Evolutionary conservation across 2,329 filamentous ascomycete species (phyloP), one percentile per base, ranked within the genome.

Genomic region (Pseudopithomyces chartarum): DNA sequence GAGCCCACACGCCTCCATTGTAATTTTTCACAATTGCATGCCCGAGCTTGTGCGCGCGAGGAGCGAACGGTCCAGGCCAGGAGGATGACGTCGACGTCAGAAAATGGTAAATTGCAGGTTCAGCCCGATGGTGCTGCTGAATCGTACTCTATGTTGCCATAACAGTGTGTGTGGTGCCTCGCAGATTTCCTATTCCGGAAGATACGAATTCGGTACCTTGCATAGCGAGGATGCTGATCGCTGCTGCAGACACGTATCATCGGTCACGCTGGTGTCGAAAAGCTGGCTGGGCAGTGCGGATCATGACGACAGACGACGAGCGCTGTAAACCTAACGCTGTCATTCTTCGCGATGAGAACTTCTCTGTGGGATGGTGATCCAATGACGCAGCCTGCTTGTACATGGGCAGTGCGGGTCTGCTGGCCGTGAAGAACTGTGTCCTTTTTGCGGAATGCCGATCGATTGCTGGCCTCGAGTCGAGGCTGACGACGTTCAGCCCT

Each of bases 211-310:
- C 3, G 34, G 50, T 52, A 45, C 50, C 50, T 38, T 52, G 50
- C 50, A 52, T 52, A 26, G 36, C 36, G 48, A 46, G 22, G 23
- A 23, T 23, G 47, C 47, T 32, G 47, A 50, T 51, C 23, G 38
- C 36, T 38, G 38, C 36, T 38, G 50, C 50, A 39, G 10, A 12
- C 23, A 42, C 50, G 39, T 34, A 44, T 34, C 38, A 52, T 44
- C 39, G 17, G 50, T 46, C 50, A 45, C 49, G 49, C 49, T 44
- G 23, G 44, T 33, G 49, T 34, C 29, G 38, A 44, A 22, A 34
- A 3, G 20, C 20, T 39, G 5, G 10, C 22, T 15, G 7, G 34
- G 36, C 15, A 38, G n/a, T 23, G 36, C 48, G 38, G 36, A 49
- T 39, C 33, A 19, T 29, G 34, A 39, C 46, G 40, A 23, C 40